Percentiles rank a stretch among this genome's conserved stretches.
These are phyloP conservation scores for Fusarium tjaetaba DNA, from an alignment of 2,329 filamentous ascomycete species.

Conservation along the genomic window DNA sequence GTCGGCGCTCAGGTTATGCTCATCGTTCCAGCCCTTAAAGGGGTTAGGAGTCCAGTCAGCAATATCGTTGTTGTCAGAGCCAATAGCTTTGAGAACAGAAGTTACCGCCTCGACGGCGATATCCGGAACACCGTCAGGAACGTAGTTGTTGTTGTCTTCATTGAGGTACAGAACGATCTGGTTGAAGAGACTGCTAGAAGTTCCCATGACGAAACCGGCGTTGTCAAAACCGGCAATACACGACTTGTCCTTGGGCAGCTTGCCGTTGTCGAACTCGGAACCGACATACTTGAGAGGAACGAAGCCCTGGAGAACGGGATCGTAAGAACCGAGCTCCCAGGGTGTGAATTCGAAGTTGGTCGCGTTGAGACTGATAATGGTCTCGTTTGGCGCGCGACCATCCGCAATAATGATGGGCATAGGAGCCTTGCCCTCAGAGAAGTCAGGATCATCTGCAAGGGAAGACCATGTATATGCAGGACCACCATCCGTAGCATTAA, in stretches of 20 bases:
- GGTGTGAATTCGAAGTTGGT: slow-evolving; percentile 73
- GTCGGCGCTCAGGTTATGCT: slow-evolving; percentile 56
- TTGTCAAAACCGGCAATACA: slow-evolving; percentile 78
- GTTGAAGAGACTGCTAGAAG: slow-evolving; percentile 85
- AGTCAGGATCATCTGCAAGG: slow-evolving; percentile 56
- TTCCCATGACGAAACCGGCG: slow-evolving; percentile 82
- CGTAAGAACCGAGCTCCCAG: slow-evolving; percentile 73
- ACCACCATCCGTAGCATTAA: slow-evolving; percentile 80
- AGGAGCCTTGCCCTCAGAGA: slow-evolving; percentile 55
- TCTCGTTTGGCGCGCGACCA: slow-evolving; percentile 56
- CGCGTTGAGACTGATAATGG: slow-evolving; percentile 61
- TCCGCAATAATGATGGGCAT: slow-evolving; percentile 62
- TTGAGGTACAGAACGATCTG: slow-evolving; percentile 74
- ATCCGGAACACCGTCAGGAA: slow-evolving; percentile 60
- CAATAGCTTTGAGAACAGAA: slow-evolving; percentile 64
- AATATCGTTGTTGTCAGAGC: slow-evolving; percentile 74
- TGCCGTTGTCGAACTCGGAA: slow-evolving; percentile 65
- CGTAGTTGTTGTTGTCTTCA: slow-evolving; percentile 55
- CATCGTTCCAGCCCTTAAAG: slow-evolving; percentile 61
- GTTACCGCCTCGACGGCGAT: slow-evolving; percentile 57
- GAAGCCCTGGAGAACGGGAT: slow-evolving; percentile 68
- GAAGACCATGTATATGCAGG: slow-evolving; percentile 85
- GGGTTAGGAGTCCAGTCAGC: slow-evolving; percentile 75
- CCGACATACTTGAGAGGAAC: slow-evolving; percentile 68
- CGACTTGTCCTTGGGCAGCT: slow-evolving; percentile 53